phyloP scores from a whole-genome alignment of 2,329 filamentous ascomycete genomes.

The Fusarium incarnatum region DNA sequence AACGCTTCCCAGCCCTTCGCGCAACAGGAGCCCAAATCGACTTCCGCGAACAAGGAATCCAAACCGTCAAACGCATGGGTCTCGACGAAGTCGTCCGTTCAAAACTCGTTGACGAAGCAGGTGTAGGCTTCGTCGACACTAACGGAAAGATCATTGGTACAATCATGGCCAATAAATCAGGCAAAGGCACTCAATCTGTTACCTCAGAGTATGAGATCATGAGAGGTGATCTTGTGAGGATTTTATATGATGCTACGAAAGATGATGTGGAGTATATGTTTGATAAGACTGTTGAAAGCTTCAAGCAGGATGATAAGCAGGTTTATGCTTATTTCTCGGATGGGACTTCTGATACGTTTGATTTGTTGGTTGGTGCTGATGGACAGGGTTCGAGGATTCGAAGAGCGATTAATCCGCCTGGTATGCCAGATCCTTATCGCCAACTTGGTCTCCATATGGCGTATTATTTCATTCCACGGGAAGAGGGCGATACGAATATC shows the following conservation, averaged over 20 bases:
- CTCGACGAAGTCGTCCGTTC: slow-evolving; percentile 3
- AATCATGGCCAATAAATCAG: slow-evolving; percentile 27
- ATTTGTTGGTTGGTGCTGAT: slow-evolving; percentile 30
- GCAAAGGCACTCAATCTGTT: slow-evolving; percentile 49
- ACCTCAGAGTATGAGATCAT: slow-evolving; percentile 67
- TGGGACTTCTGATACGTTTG: slow-evolving; percentile 16
- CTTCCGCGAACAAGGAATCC: slow-evolving; percentile 29
- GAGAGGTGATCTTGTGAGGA: slow-evolving; percentile 61
- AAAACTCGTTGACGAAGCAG: slow-evolving; percentile 23
- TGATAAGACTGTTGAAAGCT: slow-evolving; percentile 15
- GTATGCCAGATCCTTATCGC: slow-evolving; percentile 13
- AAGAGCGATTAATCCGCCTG: slow-evolving; percentile 5
- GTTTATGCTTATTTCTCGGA: slow-evolving; percentile 27
- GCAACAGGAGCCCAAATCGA: slow-evolving; percentile 35
- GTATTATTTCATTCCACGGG: slow-evolving; percentile 31
- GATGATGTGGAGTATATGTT: slow-evolving; percentile 15
- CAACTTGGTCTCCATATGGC: slow-evolving; percentile 41
- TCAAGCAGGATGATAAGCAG: slow-evolving; percentile 29
- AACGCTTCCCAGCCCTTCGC: slow-evolving; percentile 46
- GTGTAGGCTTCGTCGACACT: slow-evolving; percentile 9
- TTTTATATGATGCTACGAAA: slow-evolving; percentile 52
- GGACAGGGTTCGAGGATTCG: slow-evolving; percentile 29
- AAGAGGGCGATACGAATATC: slow-evolving; percentile 23
- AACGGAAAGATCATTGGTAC: slow-evolving; percentile 18
- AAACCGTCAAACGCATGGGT: slow-evolving; percentile 21